Conservation (phyloP, 1,284 basidiomycete species). For the Trichosporon inkin region DNA sequence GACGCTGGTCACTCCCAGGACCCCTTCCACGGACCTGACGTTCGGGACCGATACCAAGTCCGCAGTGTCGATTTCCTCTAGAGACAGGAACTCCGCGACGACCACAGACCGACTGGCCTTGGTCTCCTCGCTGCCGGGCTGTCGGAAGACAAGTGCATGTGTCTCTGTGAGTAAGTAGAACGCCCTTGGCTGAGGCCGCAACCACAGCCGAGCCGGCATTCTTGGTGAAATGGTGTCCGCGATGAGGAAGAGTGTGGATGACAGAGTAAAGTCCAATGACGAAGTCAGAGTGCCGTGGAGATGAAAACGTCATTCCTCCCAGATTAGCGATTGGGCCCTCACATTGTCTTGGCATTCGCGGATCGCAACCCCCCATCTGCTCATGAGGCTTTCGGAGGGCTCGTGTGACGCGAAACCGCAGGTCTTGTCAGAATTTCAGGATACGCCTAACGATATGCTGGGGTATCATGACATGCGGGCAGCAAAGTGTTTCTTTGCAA, state of each 20-base stretch:
- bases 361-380: too few species aligned
- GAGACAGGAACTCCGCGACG: slow-evolving; percentile 75
- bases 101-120: slow-evolving; percentile 42
- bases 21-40: slow-evolving; percentile 68
- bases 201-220: slow-evolving; percentile 47
- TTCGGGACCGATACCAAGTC: slow-evolving; percentile 60
- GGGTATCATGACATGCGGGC: too few species aligned
- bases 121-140: slow-evolving; percentile 37
- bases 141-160: slow-evolving; percentile 48
- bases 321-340: too few species aligned
- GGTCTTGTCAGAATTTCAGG: too few species aligned
- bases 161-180: slow-evolving; percentile 45
- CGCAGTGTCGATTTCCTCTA: slow-evolving; percentile 64
- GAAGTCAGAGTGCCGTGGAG: too few species aligned
- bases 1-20: slow-evolving; percentile 60
- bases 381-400: too few species aligned
- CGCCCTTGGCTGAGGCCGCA: slow-evolving; percentile 45
- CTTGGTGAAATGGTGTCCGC: neutral
- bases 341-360: too few species aligned
- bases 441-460: too few species aligned
- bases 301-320: too few species aligned
- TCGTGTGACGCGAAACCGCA: too few species aligned
- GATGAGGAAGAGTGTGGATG: neutral
- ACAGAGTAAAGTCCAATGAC: neutral
- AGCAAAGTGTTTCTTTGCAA: too few species aligned